Percentiles rank a stretch among this genome's conserved stretches.
Evolutionary conservation across 2,329 filamentous ascomycete species (phyloP).

Genomic region (Epichloe elymi): DNA sequence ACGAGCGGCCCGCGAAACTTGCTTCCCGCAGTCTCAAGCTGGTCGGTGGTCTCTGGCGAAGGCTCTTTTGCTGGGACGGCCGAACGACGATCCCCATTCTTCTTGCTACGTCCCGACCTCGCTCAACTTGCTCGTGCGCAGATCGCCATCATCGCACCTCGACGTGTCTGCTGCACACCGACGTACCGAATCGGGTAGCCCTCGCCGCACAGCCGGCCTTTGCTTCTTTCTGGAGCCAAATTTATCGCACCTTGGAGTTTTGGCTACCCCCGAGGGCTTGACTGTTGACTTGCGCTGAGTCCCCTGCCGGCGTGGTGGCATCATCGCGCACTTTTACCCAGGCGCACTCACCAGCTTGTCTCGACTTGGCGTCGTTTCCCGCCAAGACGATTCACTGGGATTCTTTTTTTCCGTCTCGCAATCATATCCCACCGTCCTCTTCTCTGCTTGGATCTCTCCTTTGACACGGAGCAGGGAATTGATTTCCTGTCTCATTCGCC

Average conservation of each 20-base stretch:
- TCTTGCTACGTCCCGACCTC: constrained; percentile 11
- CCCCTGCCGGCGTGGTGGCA: constrained; percentile 4
- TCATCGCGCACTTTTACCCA: neutral
- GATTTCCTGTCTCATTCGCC: neutral
- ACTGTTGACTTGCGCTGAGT: neutral
- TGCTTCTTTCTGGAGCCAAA: neutral
- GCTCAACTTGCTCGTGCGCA: constrained; percentile 7
- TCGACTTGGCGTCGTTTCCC: constrained; percentile 1
- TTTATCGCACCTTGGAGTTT: neutral
- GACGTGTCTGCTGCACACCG: neutral
- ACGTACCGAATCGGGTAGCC: neutral
- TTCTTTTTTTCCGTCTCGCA: neutral
- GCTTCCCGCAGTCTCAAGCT: neutral
- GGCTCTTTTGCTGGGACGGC: neutral
- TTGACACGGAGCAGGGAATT: neutral
- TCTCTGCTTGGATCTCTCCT: neutral
- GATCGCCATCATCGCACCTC: neutral
- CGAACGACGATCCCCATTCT: constrained; percentile 8
- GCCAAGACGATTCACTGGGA: neutral
- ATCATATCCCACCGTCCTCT: neutral
- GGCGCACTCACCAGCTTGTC: constrained; percentile 4
- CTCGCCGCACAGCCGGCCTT: neutral
- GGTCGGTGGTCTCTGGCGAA: neutral
- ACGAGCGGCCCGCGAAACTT: neutral
- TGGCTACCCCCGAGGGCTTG: neutral